Evolutionary conservation across 495 filamentous ascomycete genomes (phyloP), one percentile per base, ranked within the genome.

Genomic region (Pseudevernia furfuracea): DNA sequence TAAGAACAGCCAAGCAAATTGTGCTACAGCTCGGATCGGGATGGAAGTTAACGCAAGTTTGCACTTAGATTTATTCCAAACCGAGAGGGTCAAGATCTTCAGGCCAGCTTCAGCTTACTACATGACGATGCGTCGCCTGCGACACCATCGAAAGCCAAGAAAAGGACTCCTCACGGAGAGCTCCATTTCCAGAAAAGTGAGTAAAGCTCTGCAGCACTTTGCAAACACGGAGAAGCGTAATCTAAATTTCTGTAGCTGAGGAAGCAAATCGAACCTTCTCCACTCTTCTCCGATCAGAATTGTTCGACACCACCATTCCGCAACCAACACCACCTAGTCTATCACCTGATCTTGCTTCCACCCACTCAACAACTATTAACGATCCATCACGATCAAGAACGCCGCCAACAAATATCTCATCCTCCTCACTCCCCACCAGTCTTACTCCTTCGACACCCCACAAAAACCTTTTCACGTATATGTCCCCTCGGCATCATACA

Each of bases 391-490:
- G 90, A 68, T 88, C 90, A 44, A 86, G 88, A 63, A 96, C 92
- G 14, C 90, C 92, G 37, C 91, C 94, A 10, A 85, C 80, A 41
- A 86, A 86, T 70, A 71, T 80, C 10, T 76, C 80, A 36, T 76
- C 82, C 32, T 80, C 84, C 17, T 78, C 82, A 43, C 76, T 88
- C 21, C 84, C 89, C 7, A 78, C 88, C 8, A 84, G 81, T 56
- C 79, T 94, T 52, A 96, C 91, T 5, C 94, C 95, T 0, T 92
- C 92, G 7, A 97, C 94, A 11, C 94, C 94, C 5, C 91, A 96
- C 73, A 97, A 97, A 77, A 97, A 97, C 71, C 84, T 98, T 43
- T 97, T 98, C 74, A 89, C 88, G 58, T 98, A 95, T 68, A 87
- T 90, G 69, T 91, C 91, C 17, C 90, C 91, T 15, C 84, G 89